Conservation (phyloP, 768 basidiomycete genomes). For the Fomitopsis pulvina region DNA sequence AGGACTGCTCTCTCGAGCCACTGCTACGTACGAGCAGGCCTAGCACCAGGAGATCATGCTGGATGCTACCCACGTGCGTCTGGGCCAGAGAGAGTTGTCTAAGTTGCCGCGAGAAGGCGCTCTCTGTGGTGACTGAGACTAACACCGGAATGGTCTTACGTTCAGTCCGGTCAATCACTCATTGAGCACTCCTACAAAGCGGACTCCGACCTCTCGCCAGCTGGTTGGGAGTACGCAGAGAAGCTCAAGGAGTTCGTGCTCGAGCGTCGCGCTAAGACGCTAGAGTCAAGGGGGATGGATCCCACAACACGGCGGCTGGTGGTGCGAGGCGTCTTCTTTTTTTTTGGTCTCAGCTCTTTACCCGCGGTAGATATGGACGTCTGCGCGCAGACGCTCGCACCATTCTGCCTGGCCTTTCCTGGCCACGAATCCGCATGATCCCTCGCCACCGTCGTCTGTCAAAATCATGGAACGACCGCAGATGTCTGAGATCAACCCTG, state of each 20-base stretch:
- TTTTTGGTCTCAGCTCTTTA: background rate
- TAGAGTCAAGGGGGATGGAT: slow-evolving; percentile 64
- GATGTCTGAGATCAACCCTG: slow-evolving; percentile 98
- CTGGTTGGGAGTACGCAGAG: slow-evolving; percentile 94
- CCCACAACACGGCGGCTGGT: slow-evolving; percentile 57
- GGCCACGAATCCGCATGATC: slow-evolving; percentile 18
- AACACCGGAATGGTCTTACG: background rate
- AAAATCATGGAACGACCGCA: slow-evolving; percentile 93
- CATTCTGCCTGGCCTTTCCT: slow-evolving; percentile 97
- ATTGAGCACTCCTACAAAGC: slow-evolving; percentile 99
- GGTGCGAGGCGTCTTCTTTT: slow-evolving; percentile 39
- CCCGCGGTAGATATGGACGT: slow-evolving; percentile 84
- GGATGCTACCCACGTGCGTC: no score
- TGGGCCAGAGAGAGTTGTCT: no score
- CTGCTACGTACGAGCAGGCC: no score
- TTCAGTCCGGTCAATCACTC: slow-evolving; percentile 92
- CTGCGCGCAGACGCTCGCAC: slow-evolving; percentile 84
- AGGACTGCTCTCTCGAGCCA: no score
- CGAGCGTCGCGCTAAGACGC: slow-evolving; percentile 69
- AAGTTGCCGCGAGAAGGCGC: no score
- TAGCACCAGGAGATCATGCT: no score
- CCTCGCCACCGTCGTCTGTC: slow-evolving; percentile 37
- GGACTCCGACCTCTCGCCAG: slow-evolving; percentile 92
- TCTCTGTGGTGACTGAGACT: no score
- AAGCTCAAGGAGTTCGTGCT: slow-evolving; percentile 85